Conservation (phyloP, 805 yeast species). For the Sugiyamaella boreocaroliniensis region DNA sequence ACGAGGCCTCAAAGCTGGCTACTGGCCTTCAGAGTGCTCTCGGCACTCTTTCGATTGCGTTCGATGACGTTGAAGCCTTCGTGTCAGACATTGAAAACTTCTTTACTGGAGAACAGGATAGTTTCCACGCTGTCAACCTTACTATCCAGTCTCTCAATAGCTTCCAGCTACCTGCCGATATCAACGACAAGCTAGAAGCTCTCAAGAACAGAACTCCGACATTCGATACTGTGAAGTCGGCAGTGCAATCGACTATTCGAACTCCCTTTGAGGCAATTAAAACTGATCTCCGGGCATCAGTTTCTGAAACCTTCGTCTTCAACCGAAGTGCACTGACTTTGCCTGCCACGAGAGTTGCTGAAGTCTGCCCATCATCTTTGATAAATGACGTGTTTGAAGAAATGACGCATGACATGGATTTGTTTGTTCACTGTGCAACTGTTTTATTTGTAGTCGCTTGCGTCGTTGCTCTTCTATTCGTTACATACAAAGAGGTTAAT, state of each 20-base stretch:
- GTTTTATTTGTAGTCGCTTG: not conserved
- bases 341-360: not conserved
- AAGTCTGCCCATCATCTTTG: not conserved
- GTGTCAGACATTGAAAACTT: conserved; percentile 49
- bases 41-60: conserved; percentile 47
- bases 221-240: conserved; percentile 56
- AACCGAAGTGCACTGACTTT: not conserved
- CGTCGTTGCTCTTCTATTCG: not conserved
- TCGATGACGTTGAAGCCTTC: conserved; percentile 50
- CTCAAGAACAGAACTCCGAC: conserved; percentile 53
- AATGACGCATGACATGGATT: not conserved
- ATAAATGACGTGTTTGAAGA: not conserved
- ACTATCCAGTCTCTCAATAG: conserved; percentile 50
- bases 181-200: conserved; percentile 49
- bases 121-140: conserved; percentile 47
- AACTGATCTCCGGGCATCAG: conserved; percentile 2
- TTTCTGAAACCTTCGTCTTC: not conserved
- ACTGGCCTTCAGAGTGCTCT: conserved; percentile 62
- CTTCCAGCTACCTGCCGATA: conserved; percentile 57
- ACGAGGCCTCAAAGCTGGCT: conserved; percentile 48
- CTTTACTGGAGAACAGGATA: conserved; percentile 41
- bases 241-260: conserved; percentile 47
- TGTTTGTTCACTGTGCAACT: not conserved
- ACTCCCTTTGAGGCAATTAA: conserved; percentile 53
- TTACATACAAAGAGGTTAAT: not conserved